Conservation (phyloP, 129 eudicot species). For the Tagetes erecta region DNA sequence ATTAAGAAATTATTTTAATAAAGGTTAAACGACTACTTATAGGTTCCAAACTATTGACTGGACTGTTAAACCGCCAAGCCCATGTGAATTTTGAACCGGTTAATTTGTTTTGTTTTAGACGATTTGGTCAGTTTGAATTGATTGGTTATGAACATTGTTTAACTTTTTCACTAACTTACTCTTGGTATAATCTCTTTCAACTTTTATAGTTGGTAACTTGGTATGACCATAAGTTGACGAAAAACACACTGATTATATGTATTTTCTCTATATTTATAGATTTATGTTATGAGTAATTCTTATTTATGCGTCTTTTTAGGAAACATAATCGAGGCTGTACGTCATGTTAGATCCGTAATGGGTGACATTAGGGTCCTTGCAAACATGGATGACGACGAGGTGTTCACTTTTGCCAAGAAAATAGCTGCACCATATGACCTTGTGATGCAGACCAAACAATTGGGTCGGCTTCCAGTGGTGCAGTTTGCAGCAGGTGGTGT, state of each 20-base stretch:
- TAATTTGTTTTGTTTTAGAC: not conserved
- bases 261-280: not conserved
- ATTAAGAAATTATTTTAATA: not conserved
- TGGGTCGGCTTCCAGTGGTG: constrained; percentile 54
- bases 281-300: not conserved
- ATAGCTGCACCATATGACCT: constrained; percentile 43
- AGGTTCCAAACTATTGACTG: not conserved
- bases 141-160: not conserved
- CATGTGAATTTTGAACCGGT: not conserved
- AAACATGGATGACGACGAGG: constrained; percentile 55
- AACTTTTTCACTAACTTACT: not conserved
- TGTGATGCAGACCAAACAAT: constrained; percentile 54
- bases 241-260: not conserved
- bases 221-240: not conserved
- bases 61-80: not conserved
- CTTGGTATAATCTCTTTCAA: not conserved
- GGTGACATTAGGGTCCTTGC: constrained; percentile 47
- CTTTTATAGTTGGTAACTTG: not conserved
- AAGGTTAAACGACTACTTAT: not conserved
- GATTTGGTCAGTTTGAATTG: not conserved
- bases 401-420: constrained; percentile 44
- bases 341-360: constrained; percentile 48
- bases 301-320: constrained; percentile 18
- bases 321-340: constrained; percentile 49
- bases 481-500: constrained; percentile 58